phyloP scores from a whole-genome alignment of 2,329 filamentous ascomycete species.

The Talaromyces sp. region DNA sequence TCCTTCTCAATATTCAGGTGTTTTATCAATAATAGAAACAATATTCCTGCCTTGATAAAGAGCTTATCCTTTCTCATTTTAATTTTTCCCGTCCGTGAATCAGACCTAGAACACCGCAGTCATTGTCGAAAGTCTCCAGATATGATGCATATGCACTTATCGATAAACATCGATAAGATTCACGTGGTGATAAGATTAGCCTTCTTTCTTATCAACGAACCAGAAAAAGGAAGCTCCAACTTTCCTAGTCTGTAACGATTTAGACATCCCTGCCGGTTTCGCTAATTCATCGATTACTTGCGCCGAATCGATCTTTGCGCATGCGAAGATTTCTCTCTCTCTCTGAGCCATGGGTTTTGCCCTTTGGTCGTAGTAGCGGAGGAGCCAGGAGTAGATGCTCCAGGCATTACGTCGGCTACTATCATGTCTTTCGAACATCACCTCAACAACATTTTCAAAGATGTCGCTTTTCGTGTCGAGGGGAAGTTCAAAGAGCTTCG shows the following conservation, averaged over 20 bases:
- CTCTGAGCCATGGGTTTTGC: constrained; percentile 2
- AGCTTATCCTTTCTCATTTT: background rate
- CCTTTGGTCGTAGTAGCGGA: background rate
- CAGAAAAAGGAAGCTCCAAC: background rate
- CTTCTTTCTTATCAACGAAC: background rate
- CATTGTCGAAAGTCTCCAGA: too few relatives aligned
- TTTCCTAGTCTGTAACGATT: background rate
- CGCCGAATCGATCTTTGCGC: background rate
- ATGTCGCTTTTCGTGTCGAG: background rate
- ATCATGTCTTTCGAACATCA: background rate
- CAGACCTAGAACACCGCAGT: background rate
- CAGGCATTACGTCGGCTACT: background rate
- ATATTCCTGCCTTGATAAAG: background rate
- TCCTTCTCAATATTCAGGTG: background rate
- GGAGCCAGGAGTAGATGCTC: background rate
- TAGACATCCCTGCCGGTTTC: too few relatives aligned
- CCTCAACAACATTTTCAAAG: constrained; percentile 2
- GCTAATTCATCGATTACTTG: background rate
- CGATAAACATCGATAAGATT: background rate
- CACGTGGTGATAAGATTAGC: background rate
- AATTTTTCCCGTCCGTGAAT: background rate
- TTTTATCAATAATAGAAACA: background rate
- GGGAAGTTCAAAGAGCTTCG: background rate
- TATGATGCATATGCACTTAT: background rate
- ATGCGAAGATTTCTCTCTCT: constrained; percentile 13